Percentiles rank a stretch among this genome's conserved stretches.
Conservation (phyloP, 805 yeast genomes). For the Saturnispora besseyi region DNA sequence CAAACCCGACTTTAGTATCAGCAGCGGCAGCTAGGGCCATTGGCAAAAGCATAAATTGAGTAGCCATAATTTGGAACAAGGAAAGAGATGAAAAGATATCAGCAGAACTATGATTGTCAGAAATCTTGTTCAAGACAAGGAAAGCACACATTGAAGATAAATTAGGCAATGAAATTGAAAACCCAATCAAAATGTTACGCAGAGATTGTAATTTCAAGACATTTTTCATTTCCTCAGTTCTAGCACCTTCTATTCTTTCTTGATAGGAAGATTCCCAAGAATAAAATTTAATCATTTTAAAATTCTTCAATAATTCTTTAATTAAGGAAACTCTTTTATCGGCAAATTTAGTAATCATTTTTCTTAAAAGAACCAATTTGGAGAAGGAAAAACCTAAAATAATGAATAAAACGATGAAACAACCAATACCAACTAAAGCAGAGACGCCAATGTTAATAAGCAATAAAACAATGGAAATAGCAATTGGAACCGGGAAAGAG, state of each 20-base stretch:
- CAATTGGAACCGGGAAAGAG: slow-evolving; percentile 53
- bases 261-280: slow-evolving; percentile 85
- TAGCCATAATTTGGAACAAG: slow-evolving; percentile 50
- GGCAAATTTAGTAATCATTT: slow-evolving; percentile 50
- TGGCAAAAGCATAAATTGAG: slow-evolving; percentile 60
- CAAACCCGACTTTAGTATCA: slow-evolving; percentile 55
- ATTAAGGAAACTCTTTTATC: slow-evolving; percentile 69
- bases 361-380: slow-evolving; percentile 44
- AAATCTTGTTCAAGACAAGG: slow-evolving; percentile 31
- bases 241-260: slow-evolving; percentile 41
- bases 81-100: slow-evolving; percentile 62
- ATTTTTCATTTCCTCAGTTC: slow-evolving; percentile 52
- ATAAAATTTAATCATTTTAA: slow-evolving; percentile 76
- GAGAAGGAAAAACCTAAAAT: slow-evolving; percentile 38
- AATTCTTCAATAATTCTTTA: slow-evolving; percentile 69
- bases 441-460: slow-evolving; percentile 61
- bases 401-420: slow-evolving; percentile 41
- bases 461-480: slow-evolving; percentile 56
- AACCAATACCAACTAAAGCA: slow-evolving; percentile 63
- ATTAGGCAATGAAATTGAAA: slow-evolving; percentile 51
- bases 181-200: slow-evolving; percentile 50
- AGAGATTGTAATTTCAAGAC: slow-evolving; percentile 53
- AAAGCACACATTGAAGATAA: slow-evolving; percentile 60
- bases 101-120: slow-evolving; percentile 40
- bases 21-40: slow-evolving; percentile 56